These are phyloP conservation scores for Isoetes engelmannii DNA, from an alignment of 83 land plant species.

Conservation along the genomic window DNA sequence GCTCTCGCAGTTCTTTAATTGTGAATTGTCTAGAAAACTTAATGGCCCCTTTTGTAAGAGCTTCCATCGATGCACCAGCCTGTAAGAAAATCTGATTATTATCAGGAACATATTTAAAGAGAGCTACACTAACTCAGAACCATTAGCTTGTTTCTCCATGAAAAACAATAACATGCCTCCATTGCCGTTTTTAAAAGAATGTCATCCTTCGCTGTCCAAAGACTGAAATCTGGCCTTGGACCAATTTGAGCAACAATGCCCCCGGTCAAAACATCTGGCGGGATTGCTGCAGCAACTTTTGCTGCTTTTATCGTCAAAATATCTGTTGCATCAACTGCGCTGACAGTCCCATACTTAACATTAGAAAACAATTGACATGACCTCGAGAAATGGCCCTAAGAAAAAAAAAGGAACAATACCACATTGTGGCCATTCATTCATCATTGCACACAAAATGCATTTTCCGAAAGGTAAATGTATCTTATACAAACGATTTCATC, in stretches of 20 bases:
- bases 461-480: too few species aligned
- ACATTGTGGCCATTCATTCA: too few species aligned
- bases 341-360: too few species aligned
- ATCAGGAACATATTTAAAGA: background rate
- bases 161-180: slow-evolving; percentile 43
- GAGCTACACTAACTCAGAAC: background rate
- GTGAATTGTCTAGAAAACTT: slow-evolving; percentile 70
- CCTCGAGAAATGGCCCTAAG: too few species aligned
- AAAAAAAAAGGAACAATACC: too few species aligned
- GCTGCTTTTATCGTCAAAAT: slow-evolving; percentile 24
- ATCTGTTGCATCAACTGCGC: background rate
- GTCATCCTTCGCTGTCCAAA: slow-evolving; percentile 83
- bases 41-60: slow-evolving; percentile 93
- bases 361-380: too few species aligned
- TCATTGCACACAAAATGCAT: too few species aligned
- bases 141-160: background rate
- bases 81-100: slow-evolving; percentile 10
- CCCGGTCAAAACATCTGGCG: slow-evolving; percentile 35
- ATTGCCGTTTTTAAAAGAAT: slow-evolving; percentile 69
- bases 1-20: slow-evolving; percentile 59
- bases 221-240: slow-evolving; percentile 46
- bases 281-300: slow-evolving; percentile 30
- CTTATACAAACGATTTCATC: too few species aligned
- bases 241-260: slow-evolving; percentile 36
- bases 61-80: slow-evolving; percentile 96